phyloP scores from a whole-genome alignment of 108 stramenopile genomes.

The Skeletonema grethae region DNA sequence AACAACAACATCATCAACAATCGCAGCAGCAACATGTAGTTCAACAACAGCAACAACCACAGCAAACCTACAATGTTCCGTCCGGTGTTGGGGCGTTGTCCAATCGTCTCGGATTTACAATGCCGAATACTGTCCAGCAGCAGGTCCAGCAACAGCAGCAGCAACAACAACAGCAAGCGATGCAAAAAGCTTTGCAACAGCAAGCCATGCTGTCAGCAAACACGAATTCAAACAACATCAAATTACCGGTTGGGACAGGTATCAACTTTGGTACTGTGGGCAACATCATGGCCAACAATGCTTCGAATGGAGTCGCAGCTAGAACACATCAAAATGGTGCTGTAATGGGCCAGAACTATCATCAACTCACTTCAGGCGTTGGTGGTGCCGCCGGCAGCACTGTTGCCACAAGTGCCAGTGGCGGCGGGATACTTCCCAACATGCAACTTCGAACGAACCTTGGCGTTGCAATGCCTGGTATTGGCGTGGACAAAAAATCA shows the following conservation, averaged over 20 bases:
- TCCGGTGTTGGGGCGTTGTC: conserved; percentile 27
- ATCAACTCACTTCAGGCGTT: not conserved
- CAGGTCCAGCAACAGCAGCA: conserved; percentile 11
- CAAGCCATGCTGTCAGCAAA: conserved; percentile 6
- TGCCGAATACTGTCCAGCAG: conserved; percentile 9
- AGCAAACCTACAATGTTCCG: conserved; percentile 22
- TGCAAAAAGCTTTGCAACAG: not conserved
- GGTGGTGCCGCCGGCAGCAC: not conserved
- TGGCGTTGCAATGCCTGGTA: not conserved
- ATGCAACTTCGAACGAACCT: conserved; percentile 5
- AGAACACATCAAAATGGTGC: not conserved
- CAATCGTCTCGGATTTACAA: conserved; percentile 23
- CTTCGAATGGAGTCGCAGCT: not conserved
- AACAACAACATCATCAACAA: conserved; percentile 7
- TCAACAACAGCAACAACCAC: conserved; percentile 3
- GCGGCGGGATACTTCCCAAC: conserved; percentile 3
- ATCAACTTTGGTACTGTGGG: conserved; percentile 24
- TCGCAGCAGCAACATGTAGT: conserved; percentile 1
- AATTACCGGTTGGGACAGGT: conserved; percentile 28
- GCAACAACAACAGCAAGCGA: not conserved
- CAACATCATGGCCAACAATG: not conserved
- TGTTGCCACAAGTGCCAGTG: not conserved
- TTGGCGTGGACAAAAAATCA: conserved; percentile 16
- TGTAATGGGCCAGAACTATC: not conserved
- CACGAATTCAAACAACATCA: conserved; percentile 6